Evolutionary conservation across 2,329 filamentous ascomycete species (phyloP), one percentile per base, ranked within the genome.

Genomic region (Dothiorella sarmentorum): DNA sequence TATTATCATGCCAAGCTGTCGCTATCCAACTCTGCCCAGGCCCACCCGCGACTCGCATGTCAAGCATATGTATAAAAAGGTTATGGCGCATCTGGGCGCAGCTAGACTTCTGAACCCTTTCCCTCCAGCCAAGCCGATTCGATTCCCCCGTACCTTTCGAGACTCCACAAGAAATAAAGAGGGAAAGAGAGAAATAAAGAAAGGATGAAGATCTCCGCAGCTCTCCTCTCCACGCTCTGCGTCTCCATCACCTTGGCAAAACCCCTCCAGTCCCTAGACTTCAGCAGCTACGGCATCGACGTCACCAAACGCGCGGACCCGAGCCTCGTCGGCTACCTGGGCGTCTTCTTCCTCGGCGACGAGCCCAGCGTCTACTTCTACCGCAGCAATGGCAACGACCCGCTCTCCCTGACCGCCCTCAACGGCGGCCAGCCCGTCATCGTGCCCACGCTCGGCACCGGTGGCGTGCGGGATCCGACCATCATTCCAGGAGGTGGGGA

Each of bases 331-430:
- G 79, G 80, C 2, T 83, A 83, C 65, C 68, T 83, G 2, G 80
- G 79, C 2, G 79, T 77, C 7, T 82, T 83, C 67, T 84, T 83
- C 65, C 75, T 82, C 3, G 80, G 81, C 4, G 74, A 78, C 26
- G 78, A 80, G 33, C 80, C 80, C 0, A 78, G 76, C 52, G 76
- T 83, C 2, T 83, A 82, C 65, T 78, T 82, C 60, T 81, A 83
- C 63, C 72, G 80, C 38, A 81, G 78, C 64, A 77, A 81, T 38
- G 79, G 78, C 55, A 82, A 83, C 64, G 75, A 79, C 63, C 71
- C 79, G 0, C 65, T 76, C 13, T 78, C 78, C 1, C 78, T 81
- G 68, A 76, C 69, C 42, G 72, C 79, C 1, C 65, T 83, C 42
- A 83, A 83, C 62, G 67, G 67, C 10, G 81, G 80, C 1, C 63